Conservation (phyloP, 768 basidiomycete species). For the Suillus subluteus region DNA sequence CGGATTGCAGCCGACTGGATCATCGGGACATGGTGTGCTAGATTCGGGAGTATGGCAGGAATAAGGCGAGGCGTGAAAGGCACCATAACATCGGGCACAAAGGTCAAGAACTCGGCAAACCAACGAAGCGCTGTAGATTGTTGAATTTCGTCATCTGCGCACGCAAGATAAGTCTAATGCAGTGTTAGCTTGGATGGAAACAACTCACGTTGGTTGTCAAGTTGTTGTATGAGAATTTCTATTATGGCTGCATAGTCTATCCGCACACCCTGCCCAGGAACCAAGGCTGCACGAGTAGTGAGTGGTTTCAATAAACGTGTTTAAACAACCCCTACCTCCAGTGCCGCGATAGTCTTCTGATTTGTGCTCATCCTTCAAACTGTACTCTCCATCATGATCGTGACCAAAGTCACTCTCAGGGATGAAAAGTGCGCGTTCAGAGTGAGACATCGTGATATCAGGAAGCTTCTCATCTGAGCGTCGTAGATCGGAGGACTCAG, state of each 20-base stretch:
- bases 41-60: constrained; percentile 89
- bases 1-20: constrained; percentile 86
- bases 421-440: constrained; percentile 62
- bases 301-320: constrained; percentile 5
- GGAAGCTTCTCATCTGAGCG: constrained; percentile 56
- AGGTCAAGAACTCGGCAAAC: constrained; percentile 88
- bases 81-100: constrained; percentile 90
- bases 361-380: constrained; percentile 45
- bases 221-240: constrained; percentile 88
- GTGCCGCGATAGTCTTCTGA: constrained; percentile 63
- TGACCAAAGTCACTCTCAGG: constrained; percentile 46
- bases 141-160: constrained; percentile 84
- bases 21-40: constrained; percentile 88
- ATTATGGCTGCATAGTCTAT: constrained; percentile 92
- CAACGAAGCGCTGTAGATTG: constrained; percentile 93
- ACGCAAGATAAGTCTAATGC: constrained; percentile 3
- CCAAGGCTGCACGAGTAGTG: constrained; percentile 61
- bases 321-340: constrained; percentile 53
- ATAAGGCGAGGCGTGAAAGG: constrained; percentile 94
- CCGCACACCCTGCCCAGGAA: constrained; percentile 91
- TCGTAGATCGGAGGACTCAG: constrained; percentile 43
- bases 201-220: constrained; percentile 79
- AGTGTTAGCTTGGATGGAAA: constrained; percentile 12
- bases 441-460: constrained; percentile 58
- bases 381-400: constrained; percentile 44